Conservation (phyloP, 306 rosid genomes). For the Cucumis cinereus region DNA sequence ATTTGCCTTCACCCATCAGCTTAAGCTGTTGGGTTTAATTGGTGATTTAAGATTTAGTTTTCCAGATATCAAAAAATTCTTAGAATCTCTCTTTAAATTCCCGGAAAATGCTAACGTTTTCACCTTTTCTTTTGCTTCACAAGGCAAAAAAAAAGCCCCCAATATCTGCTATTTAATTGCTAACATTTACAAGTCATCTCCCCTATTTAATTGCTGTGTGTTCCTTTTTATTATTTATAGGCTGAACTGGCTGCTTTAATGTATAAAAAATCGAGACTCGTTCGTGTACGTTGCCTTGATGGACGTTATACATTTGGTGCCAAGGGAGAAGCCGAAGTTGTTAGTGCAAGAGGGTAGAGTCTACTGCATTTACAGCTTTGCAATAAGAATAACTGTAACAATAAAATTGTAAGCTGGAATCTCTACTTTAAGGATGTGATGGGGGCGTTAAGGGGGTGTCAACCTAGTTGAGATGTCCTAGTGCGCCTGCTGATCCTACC, state of each 20-base stretch:
- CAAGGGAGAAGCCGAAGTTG: constrained; percentile 76
- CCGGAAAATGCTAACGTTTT: neutral
- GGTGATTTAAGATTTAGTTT: too few species aligned
- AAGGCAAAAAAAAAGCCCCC: neutral
- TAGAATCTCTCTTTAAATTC: neutral
- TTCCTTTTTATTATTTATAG: constrained; percentile 20
- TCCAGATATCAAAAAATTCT: neutral
- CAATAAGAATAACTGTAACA: neutral
- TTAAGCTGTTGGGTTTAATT: too few species aligned
- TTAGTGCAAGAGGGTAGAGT: constrained; percentile 80
- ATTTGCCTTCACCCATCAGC: too few species aligned
- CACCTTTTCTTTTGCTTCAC: neutral
- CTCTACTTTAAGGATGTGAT: too few species aligned
- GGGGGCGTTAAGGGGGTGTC: too few species aligned
- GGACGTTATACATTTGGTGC: constrained; percentile 73
- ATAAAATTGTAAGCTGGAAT: too few species aligned
- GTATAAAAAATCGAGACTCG: constrained; percentile 79
- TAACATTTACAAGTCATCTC: neutral
- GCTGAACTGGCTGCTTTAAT: constrained; percentile 88
- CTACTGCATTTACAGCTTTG: neutral
- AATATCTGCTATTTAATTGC: neutral
- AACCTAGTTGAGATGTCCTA: too few species aligned
- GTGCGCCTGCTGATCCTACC: too few species aligned
- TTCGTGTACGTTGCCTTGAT: constrained; percentile 48
- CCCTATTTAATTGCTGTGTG: neutral